A percentile compares a stretch with the other conserved stretches of the same genome.
phyloP scores from a whole-genome alignment of 2,329 filamentous ascomycete species.

The Akanthomyces uredinophilus region DNA sequence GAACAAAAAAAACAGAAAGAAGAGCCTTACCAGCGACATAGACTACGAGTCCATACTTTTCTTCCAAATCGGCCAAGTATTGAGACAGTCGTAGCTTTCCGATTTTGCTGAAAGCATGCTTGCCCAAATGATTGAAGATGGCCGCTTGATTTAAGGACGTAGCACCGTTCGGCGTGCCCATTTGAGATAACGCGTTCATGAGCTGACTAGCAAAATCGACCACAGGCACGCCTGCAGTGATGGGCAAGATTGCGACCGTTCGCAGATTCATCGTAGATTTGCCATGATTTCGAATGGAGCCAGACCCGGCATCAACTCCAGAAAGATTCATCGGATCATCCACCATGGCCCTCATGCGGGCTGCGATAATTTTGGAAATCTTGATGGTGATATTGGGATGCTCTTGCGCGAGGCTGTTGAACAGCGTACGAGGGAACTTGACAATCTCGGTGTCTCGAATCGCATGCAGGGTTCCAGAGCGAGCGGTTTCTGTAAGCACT shows the following conservation, averaged over 20 bases:
- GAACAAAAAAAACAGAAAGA: background rate
- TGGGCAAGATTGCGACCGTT: slow-evolving; percentile 86
- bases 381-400: slow-evolving; percentile 98
- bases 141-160: slow-evolving; percentile 89
- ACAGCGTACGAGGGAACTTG: slow-evolving; percentile 90
- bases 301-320: slow-evolving; percentile 59
- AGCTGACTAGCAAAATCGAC: slow-evolving; percentile 90
- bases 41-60: slow-evolving; percentile 91
- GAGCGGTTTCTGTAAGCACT: slow-evolving; percentile 86
- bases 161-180: slow-evolving; percentile 83
- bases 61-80: slow-evolving; percentile 92
- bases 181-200: slow-evolving; percentile 81
- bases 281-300: slow-evolving; percentile 47
- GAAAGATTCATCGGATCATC: slow-evolving; percentile 70
- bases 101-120: slow-evolving; percentile 96
- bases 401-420: slow-evolving; percentile 95
- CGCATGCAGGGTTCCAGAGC: slow-evolving; percentile 88
- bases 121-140: slow-evolving; percentile 89
- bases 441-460: slow-evolving; percentile 95
- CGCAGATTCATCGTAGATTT: slow-evolving; percentile 88
- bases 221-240: slow-evolving; percentile 86
- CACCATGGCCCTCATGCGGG: slow-evolving; percentile 83
- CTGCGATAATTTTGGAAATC: slow-evolving; percentile 96
- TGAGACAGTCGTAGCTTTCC: slow-evolving; percentile 93
- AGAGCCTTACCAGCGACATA: slow-evolving; percentile 71